Percentiles rank a stretch among this genome's conserved stretches.
Conservation (phyloP, 2,329 filamentous ascomycete species). For the Byssothecium circinans region DNA sequence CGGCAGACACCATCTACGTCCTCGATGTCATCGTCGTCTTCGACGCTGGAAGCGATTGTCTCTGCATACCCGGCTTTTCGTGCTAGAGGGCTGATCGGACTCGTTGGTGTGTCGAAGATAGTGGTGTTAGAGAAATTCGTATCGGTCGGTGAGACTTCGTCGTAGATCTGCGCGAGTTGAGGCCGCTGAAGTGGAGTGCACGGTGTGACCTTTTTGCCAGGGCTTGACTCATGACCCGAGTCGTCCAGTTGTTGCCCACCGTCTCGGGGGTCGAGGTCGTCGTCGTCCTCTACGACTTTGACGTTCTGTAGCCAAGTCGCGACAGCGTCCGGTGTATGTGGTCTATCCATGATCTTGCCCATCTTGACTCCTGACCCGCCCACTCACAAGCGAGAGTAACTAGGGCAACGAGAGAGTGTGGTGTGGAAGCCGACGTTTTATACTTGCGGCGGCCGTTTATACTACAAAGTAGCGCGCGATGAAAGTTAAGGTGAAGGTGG, state of each 20-base stretch:
- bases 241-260: not conserved
- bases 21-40: conserved; percentile 5
- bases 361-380: not conserved
- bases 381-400: too few relatives aligned
- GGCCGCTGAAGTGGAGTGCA: not conserved
- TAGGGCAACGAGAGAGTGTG: too few relatives aligned
- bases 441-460: too few relatives aligned
- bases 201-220: not conserved
- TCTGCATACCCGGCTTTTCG: conserved; percentile 4
- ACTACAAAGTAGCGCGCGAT: not conserved
- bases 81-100: not conserved
- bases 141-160: conserved; percentile 27
- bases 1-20: not conserved
- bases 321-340: not conserved
- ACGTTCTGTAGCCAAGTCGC: not conserved
- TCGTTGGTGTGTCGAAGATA: conserved; percentile 22
- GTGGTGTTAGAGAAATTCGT: conserved; percentile 24
- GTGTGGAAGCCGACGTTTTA: too few relatives aligned
- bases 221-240: not conserved
- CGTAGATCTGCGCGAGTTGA: not conserved
- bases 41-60: conserved; percentile 10
- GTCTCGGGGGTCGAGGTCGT: not conserved
- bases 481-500: not conserved
- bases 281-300: not conserved
- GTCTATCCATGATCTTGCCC: not conserved